phyloP scores from a whole-genome alignment of 768 basidiomycete genomes.

The Kwoniella botswanensis region DNA sequence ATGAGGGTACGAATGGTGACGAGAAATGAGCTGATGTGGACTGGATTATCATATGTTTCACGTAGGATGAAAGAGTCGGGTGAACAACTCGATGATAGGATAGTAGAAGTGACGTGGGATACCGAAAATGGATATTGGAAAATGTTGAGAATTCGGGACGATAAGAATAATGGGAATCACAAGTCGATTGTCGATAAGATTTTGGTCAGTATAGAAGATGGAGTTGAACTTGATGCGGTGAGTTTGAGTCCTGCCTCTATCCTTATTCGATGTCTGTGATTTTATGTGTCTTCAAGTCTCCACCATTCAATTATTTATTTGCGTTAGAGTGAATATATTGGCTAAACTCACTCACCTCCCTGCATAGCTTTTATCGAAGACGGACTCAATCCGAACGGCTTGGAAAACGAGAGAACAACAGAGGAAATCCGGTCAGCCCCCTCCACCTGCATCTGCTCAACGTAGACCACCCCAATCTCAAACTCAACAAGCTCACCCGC shows the following conservation, averaged over 20 bases:
- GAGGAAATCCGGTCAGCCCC: conserved; percentile 9
- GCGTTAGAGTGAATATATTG: too few species aligned
- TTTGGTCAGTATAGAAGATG: conserved; percentile 87
- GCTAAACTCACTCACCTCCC: too few species aligned
- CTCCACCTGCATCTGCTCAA: conserved; percentile 17
- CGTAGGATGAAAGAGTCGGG: conserved; percentile 78
- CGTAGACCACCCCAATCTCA: conserved; percentile 4
- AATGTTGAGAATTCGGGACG: conserved; percentile 91
- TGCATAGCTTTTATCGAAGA: conserved; percentile 33
- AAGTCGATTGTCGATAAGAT: conserved; percentile 82
- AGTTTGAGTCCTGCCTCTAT: conserved; percentile 48
- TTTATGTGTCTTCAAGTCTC: too few species aligned
- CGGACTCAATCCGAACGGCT: conserved; percentile 42
- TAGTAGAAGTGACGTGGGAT: conserved; percentile 95
- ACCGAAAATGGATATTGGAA: conserved; percentile 69
- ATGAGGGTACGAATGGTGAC: too few species aligned
- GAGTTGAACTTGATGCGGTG: conserved; percentile 86
- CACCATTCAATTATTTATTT: too few species aligned
- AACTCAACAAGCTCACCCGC: conserved; percentile 19
- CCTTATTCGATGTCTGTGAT: background rate
- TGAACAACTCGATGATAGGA: conserved; percentile 89
- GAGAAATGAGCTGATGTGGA: too few species aligned
- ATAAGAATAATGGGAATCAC: conserved; percentile 93
- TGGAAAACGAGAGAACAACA: conserved; percentile 43
- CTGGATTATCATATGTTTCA: too few species aligned